Percentiles rank a stretch among this genome's conserved stretches.
Conservation (phyloP, 176 grass and related monocot genomes). For the Hyparrhenia diplandra region DNA sequence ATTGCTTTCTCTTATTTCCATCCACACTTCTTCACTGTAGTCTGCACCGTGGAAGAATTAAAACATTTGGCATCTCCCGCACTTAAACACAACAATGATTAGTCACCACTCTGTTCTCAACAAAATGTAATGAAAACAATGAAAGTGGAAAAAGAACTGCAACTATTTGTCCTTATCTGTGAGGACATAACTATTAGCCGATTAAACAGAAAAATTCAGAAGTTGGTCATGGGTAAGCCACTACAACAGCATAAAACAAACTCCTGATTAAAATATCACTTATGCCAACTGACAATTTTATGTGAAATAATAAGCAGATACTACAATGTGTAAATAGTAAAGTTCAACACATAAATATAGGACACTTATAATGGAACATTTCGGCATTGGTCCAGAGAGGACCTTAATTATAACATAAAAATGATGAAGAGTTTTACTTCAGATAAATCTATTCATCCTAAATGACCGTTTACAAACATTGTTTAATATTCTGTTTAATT, state of each 20-base stretch:
- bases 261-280: not conserved
- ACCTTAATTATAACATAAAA: slow-evolving; percentile 5
- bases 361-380: not conserved
- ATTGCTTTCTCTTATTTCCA: slow-evolving; percentile 95
- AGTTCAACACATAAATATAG: not conserved
- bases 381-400: not conserved
- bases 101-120: not conserved
- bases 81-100: slow-evolving; percentile 48
- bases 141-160: not conserved
- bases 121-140: not conserved
- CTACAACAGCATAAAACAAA: not conserved
- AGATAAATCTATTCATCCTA: slow-evolving; percentile 4
- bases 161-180: not conserved
- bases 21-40: slow-evolving; percentile 98
- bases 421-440: not conserved
- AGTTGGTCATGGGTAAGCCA: not conserved
- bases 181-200: not conserved
- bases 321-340: not conserved
- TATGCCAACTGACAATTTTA: not conserved
- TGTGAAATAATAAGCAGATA: not conserved
- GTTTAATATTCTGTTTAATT: slow-evolving; percentile 30
- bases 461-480: slow-evolving; percentile 23
- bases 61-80: slow-evolving; percentile 97
- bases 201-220: not conserved
- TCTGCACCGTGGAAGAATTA: slow-evolving; percentile 94